phyloP scores from a whole-genome alignment of 495 filamentous ascomycete genomes.

The Antarctomyces pellizariae region DNA sequence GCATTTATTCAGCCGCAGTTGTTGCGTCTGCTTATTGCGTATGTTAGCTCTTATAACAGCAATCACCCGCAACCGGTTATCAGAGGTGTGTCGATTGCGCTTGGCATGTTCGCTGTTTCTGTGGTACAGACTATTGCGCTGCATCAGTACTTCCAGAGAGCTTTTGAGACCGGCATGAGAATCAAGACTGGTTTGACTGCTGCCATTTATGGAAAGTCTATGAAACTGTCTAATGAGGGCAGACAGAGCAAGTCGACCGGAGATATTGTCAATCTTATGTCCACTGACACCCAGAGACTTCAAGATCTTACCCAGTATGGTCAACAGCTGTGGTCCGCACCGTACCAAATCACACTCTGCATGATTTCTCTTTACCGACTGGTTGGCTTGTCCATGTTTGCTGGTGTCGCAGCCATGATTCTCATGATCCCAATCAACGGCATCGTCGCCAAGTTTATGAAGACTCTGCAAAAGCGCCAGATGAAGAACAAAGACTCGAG shows the following conservation, averaged over 20 bases:
- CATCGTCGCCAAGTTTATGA: constrained; percentile 79
- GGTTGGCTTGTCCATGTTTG: constrained; percentile 81
- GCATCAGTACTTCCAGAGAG: constrained; percentile 90
- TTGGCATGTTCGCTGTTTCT: constrained; percentile 82
- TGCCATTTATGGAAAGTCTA: constrained; percentile 76
- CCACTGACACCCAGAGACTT: constrained; percentile 84
- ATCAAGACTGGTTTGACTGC: constrained; percentile 78
- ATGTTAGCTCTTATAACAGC: constrained; percentile 57
- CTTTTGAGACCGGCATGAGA: constrained; percentile 90
- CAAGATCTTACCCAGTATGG: constrained; percentile 91
- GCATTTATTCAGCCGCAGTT: constrained; percentile 86
- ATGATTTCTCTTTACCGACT: constrained; percentile 91
- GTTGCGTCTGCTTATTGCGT: constrained; percentile 61
- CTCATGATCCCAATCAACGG: constrained; percentile 96
- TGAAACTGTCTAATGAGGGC: constrained; percentile 82
- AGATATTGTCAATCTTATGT: constrained; percentile 98
- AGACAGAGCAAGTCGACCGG: constrained; percentile 78
- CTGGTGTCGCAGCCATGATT: constrained; percentile 91
- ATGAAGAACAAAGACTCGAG: constrained; percentile 99
- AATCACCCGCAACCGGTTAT: constrained; percentile 38
- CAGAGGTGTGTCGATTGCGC: constrained; percentile 66
- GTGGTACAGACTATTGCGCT: constrained; percentile 56
- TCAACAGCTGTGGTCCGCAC: constrained; percentile 85
- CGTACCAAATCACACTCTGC: constrained; percentile 87
- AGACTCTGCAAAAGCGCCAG: constrained; percentile 77